Conservation (phyloP, 331 rosid genomes). For the Malus hybrid region DNA sequence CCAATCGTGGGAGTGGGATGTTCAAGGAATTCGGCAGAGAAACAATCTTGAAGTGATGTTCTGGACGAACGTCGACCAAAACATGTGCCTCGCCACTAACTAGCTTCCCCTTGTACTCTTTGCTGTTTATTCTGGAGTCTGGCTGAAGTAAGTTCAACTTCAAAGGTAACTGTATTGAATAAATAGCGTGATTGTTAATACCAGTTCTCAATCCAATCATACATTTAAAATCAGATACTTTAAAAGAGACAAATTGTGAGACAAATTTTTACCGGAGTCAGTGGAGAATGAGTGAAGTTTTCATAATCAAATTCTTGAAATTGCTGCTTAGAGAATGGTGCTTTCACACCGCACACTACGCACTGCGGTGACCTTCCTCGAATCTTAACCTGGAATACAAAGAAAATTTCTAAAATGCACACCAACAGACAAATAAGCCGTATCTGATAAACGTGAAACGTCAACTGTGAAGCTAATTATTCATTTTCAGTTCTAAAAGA, state of each 20-base stretch:
- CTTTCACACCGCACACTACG: conserved; percentile 66
- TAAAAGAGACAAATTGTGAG: background rate
- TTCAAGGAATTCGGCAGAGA: conserved; percentile 73
- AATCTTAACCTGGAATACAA: conserved; percentile 67
- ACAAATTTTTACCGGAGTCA: conserved; percentile 49
- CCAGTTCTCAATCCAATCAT: background rate
- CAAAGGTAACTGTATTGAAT: conserved; percentile 57
- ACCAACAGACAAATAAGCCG: background rate
- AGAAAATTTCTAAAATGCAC: background rate
- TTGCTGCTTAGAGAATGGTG: conserved; percentile 41
- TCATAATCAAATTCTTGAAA: conserved; percentile 81
- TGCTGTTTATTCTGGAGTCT: conserved; percentile 70
- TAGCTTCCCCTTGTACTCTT: conserved; percentile 50
- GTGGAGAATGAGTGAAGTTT: conserved; percentile 70
- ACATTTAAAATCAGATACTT: background rate
- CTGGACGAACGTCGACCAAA: conserved; percentile 76
- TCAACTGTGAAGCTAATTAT: background rate
- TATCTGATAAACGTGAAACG: background rate
- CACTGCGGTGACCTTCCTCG: conserved; percentile 78
- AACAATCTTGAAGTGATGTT: conserved; percentile 80
- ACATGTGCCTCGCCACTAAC: conserved; percentile 52
- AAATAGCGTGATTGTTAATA: background rate
- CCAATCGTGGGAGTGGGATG: conserved; percentile 66
- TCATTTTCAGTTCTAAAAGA: background rate
- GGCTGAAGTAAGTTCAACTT: conserved; percentile 53